phyloP scores from a whole-genome alignment of 306 rosid species.

The Hippophae tibetana region DNA sequence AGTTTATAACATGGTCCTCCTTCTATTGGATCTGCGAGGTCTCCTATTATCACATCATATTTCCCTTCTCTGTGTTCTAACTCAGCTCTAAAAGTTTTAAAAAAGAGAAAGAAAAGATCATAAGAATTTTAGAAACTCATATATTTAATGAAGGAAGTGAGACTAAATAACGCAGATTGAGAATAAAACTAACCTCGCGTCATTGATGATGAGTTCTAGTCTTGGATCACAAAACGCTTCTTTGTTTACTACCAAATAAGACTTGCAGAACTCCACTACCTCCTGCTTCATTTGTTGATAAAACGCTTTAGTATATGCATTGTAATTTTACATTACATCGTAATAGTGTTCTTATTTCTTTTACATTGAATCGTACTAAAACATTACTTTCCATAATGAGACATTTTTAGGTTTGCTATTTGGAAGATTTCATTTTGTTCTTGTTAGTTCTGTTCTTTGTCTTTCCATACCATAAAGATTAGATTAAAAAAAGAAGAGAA shows the following conservation, averaged over 20 bases:
- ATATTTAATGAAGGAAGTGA: background rate
- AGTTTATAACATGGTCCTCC: slow-evolving; percentile 98
- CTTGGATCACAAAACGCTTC: slow-evolving; percentile 81
- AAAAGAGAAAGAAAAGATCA: background rate
- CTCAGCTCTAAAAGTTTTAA: slow-evolving; percentile 52
- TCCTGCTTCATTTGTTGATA: slow-evolving; percentile 42
- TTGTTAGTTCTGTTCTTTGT: too few relatives aligned
- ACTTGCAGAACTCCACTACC: slow-evolving; percentile 90
- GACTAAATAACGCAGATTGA: background rate
- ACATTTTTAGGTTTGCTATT: too few relatives aligned
- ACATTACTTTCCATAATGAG: too few relatives aligned
- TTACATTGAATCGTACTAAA: too few relatives aligned
- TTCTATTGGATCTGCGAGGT: slow-evolving; percentile 91
- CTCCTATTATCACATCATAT: slow-evolving; percentile 83
- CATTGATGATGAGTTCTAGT: slow-evolving; percentile 75
- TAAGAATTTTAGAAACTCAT: background rate
- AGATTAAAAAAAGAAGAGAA: too few relatives aligned
- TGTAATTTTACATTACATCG: too few relatives aligned
- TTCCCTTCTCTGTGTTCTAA: slow-evolving; percentile 47
- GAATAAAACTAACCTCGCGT: slow-evolving; percentile 48
- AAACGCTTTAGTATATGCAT: background rate
- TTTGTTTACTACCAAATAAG: slow-evolving; percentile 64
- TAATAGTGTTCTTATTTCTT: too few relatives aligned
- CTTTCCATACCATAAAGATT: too few relatives aligned
- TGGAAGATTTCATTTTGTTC: too few relatives aligned